Conservation (phyloP, 2,329 filamentous ascomycete species). For the Mycocentrospora acerina region DNA sequence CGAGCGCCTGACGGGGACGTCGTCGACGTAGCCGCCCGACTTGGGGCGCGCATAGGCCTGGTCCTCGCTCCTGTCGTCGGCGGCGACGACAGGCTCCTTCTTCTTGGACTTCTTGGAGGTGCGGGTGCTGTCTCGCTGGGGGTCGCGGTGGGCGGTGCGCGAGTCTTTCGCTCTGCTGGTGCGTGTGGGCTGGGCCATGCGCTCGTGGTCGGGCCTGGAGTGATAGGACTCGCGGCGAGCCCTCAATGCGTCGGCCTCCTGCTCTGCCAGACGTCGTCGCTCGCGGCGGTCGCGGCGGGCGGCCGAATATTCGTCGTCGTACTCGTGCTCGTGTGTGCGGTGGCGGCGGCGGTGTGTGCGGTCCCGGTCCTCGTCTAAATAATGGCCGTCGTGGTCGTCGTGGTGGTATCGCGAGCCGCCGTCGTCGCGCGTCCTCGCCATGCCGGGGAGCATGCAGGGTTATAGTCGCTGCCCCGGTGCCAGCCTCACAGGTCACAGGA, state of each 20-base stretch:
- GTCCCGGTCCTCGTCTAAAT: slow-evolving; percentile 29
- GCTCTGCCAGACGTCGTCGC: slow-evolving; percentile 35
- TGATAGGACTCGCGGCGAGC: slow-evolving; percentile 43
- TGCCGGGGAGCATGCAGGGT: slow-evolving; percentile 30
- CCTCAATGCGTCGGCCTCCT: slow-evolving; percentile 45
- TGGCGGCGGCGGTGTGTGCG: slow-evolving; percentile 32
- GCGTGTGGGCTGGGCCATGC: slow-evolving; percentile 34
- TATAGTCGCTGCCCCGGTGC: slow-evolving; percentile 28
- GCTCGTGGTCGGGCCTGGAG: slow-evolving; percentile 29
- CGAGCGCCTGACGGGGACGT: slow-evolving; percentile 28
- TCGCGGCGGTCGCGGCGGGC: slow-evolving; percentile 34
- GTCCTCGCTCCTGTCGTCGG: slow-evolving; percentile 30
- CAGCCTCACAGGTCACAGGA: slow-evolving; percentile 34
- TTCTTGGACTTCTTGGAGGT: slow-evolving; percentile 23
- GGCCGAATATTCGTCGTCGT: slow-evolving; percentile 26
- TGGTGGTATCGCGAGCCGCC: slow-evolving; percentile 34
- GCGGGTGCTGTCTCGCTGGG: slow-evolving; percentile 30
- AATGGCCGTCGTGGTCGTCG: slow-evolving; percentile 32
- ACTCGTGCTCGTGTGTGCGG: slow-evolving; percentile 23
- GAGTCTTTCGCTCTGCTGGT: slow-evolving; percentile 30
- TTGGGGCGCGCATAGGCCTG: slow-evolving; percentile 35
- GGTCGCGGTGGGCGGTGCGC: slow-evolving; percentile 31
- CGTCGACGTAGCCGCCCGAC: slow-evolving; percentile 30
- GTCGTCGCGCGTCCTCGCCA: slow-evolving; percentile 37
- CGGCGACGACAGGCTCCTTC: slow-evolving; percentile 25